Base-by-base conservation (phyloP, 495 filamentous ascomycete genomes). In the Aspergillus funiculosus region DNA sequence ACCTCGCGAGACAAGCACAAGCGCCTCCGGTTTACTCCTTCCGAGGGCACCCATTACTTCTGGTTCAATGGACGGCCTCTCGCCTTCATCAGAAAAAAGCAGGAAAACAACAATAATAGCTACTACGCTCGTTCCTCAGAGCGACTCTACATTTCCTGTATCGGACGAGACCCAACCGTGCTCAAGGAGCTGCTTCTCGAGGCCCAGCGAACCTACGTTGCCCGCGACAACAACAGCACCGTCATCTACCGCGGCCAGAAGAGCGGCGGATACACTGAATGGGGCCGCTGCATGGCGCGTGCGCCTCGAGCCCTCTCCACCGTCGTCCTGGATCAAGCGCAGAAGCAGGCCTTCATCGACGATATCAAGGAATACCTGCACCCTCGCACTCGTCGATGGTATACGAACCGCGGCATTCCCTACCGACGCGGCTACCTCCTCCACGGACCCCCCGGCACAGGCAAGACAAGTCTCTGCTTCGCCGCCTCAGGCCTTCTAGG, bases 291-390 rank as follows among this genome's bases (percentile, higher is more conserved):
- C 17, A 82, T 84, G 44, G 75, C 78, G 26, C 64, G 86, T n/a
- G 78, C 85, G 0, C 81, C 83, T 0, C 69, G 89, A 18, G 83
- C 90, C 2, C 80, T 96, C 68, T 75, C 78, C 3, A 95, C 90
- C 0, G 90, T 95, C 0, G 81, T 92, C 2, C 68, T 96, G 11
- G 90, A 94, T 48, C 71, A 76, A 18, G 59, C 69, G 24, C 79
- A 87, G 61, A 96, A 95, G 66, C 60, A 79, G 7, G 73, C 69
- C 19, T 74, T 95, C 14, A 62, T 94, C 22, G 63, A 72, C 11
- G 91, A 96, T 61, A 86, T 95, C 60, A 88, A 89, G 62, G 89
- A 95, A 54, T 96, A 91, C 54, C 67, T 95, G 5, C 81, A 88
- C 45, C 82, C 85, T 0, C 68, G 73, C 1, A 89, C 83, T 1